These are phyloP conservation scores for Ailanthus altissimus DNA, from an alignment of 345 rosid genomes.

Conservation along the genomic window DNA sequence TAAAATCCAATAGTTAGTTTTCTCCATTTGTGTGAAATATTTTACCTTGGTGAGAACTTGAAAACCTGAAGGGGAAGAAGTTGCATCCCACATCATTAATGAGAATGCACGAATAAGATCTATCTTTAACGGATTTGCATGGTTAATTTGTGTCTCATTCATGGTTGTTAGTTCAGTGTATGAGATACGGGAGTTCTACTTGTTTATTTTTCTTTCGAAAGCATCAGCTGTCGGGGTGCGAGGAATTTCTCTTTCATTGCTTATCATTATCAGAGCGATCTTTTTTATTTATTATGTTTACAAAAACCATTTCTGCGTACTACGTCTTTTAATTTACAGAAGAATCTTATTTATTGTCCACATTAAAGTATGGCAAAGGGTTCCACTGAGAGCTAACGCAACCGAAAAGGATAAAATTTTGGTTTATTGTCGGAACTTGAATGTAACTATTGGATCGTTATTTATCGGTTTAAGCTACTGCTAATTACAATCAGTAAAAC, in stretches of 20 bases:
- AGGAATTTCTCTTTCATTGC: neutral
- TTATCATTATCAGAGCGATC: neutral
- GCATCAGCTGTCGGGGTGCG: neutral
- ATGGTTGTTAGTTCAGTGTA: neutral
- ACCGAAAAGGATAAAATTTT: neutral
- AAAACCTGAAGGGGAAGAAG: neutral
- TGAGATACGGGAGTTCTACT: neutral
- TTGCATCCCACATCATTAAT: neutral
- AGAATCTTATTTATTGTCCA: neutral
- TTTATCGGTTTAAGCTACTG: too few species aligned
- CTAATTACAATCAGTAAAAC: too few species aligned
- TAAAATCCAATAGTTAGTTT: too few species aligned
- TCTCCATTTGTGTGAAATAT: neutral
- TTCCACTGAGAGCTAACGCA: neutral
- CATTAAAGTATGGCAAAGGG: neutral
- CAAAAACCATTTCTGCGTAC: neutral
- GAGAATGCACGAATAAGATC: neutral
- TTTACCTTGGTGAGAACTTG: neutral
- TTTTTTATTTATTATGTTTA: neutral
- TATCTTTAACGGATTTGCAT: neutral
- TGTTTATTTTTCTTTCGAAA: neutral
- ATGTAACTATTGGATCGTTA: too few species aligned
- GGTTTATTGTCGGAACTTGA: too few species aligned
- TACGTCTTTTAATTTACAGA: neutral
- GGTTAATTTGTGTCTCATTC: conserved; percentile 10